Conservation (phyloP, 2,329 filamentous ascomycete genomes). For the Cladophialophora bantiana region DNA sequence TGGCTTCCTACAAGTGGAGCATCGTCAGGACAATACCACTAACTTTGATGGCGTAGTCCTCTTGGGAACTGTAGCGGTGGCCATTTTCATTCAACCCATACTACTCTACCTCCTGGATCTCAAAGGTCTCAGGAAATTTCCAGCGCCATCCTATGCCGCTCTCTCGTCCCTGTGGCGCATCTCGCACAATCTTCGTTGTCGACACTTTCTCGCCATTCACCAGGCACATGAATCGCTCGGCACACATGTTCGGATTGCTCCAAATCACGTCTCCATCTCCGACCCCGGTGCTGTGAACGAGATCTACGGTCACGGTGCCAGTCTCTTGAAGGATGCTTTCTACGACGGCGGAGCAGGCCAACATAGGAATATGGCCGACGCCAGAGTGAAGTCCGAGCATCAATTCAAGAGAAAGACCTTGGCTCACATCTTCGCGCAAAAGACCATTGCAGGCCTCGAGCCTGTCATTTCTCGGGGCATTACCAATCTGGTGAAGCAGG, state of each 20-base stretch:
- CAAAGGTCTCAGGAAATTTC: conserved; percentile 28
- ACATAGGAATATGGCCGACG: conserved; percentile 31
- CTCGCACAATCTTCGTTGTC: conserved; percentile 34
- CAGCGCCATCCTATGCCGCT: conserved; percentile 24
- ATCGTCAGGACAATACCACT: no score
- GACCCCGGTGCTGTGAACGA: conserved; percentile 51
- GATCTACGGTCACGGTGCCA: conserved; percentile 52
- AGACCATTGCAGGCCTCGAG: conserved; percentile 36
- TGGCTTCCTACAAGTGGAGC: no score
- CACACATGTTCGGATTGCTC: conserved; percentile 56
- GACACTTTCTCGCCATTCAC: conserved; percentile 37
- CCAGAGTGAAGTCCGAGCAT: conserved; percentile 37
- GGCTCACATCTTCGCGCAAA: conserved; percentile 37
- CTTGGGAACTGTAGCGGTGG: no score
- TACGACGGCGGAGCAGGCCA: conserved; percentile 43
- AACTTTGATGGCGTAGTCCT: no score
- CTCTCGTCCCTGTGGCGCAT: conserved; percentile 38
- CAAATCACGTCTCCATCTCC: conserved; percentile 57
- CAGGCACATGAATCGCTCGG: conserved; percentile 39
- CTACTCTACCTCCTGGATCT: conserved; percentile 10
- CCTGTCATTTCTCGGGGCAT: conserved; percentile 30
- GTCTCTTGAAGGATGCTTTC: conserved; percentile 50
- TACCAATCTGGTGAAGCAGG: conserved; percentile 15
- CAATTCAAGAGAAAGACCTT: conserved; percentile 37
- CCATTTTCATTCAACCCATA: conserved; percentile 14